Base-by-base conservation (phyloP, 1,284 basidiomycete species). In the Leccinum angustisporum region DNA sequence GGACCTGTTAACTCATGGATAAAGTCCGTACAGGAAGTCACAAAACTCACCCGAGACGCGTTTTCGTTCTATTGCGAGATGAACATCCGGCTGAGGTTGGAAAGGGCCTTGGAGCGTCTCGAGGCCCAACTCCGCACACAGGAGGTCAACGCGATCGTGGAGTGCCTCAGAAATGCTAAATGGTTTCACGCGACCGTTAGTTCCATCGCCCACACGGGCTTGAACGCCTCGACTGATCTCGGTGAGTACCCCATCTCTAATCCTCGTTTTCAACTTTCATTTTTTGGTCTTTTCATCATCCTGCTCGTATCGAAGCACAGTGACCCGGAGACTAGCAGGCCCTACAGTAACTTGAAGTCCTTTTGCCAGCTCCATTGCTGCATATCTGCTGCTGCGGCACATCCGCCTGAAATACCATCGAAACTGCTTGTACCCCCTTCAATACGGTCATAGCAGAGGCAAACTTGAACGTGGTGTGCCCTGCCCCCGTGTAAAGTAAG, bases 1-100 rank as follows among this genome's bases (percentile, higher is more conserved):
- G 85, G 86, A 13, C 93, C 98, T 68, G 97, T 99, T 69, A 98
- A 98, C 75, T 85, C 87, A 18, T 99, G 97, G 97, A 97, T 98
- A 79, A 98, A 98, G 77, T 40, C 38, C 16, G 14, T 40, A 40
- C 16, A 40, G 7, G 27, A 27, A 27, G 38, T 40, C 38, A n/a
- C 38, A 40, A 40, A 40, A 13, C 38, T n/a, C 8, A 40, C 16
- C 8, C 14, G 38, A n/a, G 38, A 40, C 69, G 96, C 98, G 21
- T 84, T 90, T 1, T 94, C 27, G 2, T 96, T 94, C 1, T 97
- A 99, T 71, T 34, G 33, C 33, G 97, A 99, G 75, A 94, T 99
- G 80, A 98, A n/a, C 8, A 9, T 40, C 38, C 16, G 16, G 38
- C 16, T 40, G 38, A 40, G 16, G 16, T 40, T 40, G 78, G 97